Evolutionary conservation across 768 basidiomycete genomes (phyloP).

Genomic region (Boletus insuetus): DNA sequence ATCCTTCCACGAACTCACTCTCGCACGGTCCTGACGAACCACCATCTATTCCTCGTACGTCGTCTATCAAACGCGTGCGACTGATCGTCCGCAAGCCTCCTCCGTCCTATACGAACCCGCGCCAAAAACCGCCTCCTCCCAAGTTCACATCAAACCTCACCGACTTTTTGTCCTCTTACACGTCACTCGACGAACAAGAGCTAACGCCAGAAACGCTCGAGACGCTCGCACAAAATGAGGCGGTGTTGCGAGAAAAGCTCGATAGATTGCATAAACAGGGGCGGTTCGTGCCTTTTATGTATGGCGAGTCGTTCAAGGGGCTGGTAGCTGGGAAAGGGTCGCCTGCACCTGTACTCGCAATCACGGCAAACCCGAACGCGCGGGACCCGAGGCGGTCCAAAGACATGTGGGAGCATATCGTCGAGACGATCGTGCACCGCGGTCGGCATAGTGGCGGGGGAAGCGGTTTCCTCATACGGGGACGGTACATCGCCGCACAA

Average conservation of each 20-base stretch:
- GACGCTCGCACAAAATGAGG: constrained; percentile 40
- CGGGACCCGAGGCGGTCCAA: constrained; percentile 26
- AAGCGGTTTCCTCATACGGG: constrained; percentile 20
- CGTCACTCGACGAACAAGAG: constrained; percentile 48
- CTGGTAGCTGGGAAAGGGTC: constrained; percentile 1
- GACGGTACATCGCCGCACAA: constrained; percentile 45
- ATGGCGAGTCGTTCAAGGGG: constrained; percentile 23
- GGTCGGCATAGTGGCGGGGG: constrained; percentile 15
- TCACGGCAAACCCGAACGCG: constrained; percentile 15
- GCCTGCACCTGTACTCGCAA: constrained; percentile 1
- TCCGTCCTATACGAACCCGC: constrained; percentile 59
- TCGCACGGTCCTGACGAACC: not conserved
- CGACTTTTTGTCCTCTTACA: constrained; percentile 62
- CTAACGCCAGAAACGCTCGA: constrained; percentile 40
- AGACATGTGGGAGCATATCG: constrained; percentile 61
- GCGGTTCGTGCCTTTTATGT: constrained; percentile 41
- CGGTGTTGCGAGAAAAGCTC: constrained; percentile 42
- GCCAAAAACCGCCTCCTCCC: constrained; percentile 58
- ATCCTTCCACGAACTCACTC: not conserved
- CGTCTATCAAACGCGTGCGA: constrained; percentile 55
- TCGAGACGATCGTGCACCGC: constrained; percentile 42
- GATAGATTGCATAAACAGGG: constrained; percentile 47
- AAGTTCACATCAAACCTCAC: constrained; percentile 53
- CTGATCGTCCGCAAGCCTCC: constrained; percentile 66
- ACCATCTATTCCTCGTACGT: constrained; percentile 10